phyloP scores from a whole-genome alignment of 345 rosid genomes.

The Zanthoxylum bungeanum region DNA sequence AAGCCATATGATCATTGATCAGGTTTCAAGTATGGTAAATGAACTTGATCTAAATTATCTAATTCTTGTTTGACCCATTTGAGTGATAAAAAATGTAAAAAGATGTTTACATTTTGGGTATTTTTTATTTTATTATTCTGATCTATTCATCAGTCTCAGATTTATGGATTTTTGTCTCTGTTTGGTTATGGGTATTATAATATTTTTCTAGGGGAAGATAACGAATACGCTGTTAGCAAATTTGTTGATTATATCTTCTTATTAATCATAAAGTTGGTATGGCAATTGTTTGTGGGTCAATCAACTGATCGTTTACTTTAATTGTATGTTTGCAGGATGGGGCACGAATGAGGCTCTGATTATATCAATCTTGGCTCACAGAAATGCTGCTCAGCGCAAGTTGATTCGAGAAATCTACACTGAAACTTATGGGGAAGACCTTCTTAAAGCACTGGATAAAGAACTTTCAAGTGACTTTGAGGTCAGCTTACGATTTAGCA shows the following conservation, averaged over 20 bases:
- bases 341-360: constrained; percentile 80
- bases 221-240: neutral
- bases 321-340: constrained; percentile 59
- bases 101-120: too few species aligned
- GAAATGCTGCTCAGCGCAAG: constrained; percentile 70
- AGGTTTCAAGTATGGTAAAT: too few species aligned
- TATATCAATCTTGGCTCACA: constrained; percentile 78
- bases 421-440: constrained; percentile 73
- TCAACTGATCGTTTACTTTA: neutral
- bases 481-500: constrained; percentile 38
- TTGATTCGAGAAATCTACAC: constrained; percentile 51
- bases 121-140: too few species aligned
- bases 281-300: neutral
- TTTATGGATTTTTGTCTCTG: neutral
- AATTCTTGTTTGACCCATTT: too few species aligned
- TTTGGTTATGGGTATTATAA: neutral
- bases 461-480: constrained; percentile 88
- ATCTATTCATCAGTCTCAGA: too few species aligned
- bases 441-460: constrained; percentile 63
- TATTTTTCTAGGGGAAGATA: neutral
- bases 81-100: too few species aligned
- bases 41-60: too few species aligned
- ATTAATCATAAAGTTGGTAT: neutral
- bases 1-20: too few species aligned
- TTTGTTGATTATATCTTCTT: neutral